Conservation (phyloP, 1,284 basidiomycete genomes). For the Tilletia walkeri region DNA sequence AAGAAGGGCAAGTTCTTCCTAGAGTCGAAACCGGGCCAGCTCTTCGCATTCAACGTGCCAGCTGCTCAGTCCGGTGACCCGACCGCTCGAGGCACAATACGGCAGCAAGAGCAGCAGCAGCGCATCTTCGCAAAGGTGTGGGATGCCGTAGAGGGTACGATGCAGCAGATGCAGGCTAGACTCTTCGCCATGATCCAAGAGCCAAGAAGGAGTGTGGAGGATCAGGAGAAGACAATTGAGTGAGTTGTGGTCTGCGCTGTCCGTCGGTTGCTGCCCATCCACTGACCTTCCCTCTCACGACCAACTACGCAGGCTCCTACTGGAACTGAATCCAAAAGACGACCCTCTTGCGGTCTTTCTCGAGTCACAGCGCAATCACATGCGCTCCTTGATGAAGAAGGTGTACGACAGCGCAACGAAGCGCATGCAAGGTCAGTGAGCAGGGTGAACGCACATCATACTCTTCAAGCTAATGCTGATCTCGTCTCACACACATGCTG, state of each 20-base stretch:
- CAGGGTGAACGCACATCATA: slow-evolving; percentile 15
- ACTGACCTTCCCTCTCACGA: background rate
- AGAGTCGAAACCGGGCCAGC: slow-evolving; percentile 78
- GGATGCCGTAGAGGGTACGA: slow-evolving; percentile 89
- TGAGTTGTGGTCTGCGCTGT: slow-evolving; percentile 56
- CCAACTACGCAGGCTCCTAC: slow-evolving; percentile 30
- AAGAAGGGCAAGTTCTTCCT: slow-evolving; percentile 92
- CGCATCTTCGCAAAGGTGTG: slow-evolving; percentile 95
- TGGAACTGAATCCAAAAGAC: slow-evolving; percentile 48
- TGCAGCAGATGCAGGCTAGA: slow-evolving; percentile 81
- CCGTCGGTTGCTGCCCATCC: background rate
- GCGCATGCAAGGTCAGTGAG: slow-evolving; percentile 64
- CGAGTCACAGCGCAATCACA: slow-evolving; percentile 84
- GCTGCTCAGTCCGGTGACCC: slow-evolving; percentile 57
- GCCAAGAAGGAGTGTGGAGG: slow-evolving; percentile 75
- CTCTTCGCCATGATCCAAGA: slow-evolving; percentile 79
- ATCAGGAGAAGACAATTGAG: slow-evolving; percentile 97
- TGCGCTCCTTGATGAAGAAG: slow-evolving; percentile 73
- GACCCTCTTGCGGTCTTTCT: slow-evolving; percentile 86
- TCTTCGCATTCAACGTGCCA: slow-evolving; percentile 61
- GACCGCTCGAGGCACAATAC: slow-evolving; percentile 19
- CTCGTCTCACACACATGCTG: too few species aligned
- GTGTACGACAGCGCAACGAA: slow-evolving; percentile 65
- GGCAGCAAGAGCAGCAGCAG: slow-evolving; percentile 63
- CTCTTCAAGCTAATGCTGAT: background rate